Base-by-base conservation (phyloP, 2,329 filamentous ascomycete genomes). In the Phaeomoniella chlamydospora region DNA sequence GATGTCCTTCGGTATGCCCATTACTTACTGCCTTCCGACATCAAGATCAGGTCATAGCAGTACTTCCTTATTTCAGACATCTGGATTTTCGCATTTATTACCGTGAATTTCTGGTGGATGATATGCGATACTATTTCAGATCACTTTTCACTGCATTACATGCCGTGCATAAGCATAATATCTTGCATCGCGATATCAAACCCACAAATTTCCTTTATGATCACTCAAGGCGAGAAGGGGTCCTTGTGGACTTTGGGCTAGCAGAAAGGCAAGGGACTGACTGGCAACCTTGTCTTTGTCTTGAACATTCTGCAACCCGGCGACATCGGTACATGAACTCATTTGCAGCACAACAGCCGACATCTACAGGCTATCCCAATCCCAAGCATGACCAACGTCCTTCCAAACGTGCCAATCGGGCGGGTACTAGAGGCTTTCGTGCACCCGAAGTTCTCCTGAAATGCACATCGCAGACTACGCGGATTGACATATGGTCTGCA, bases 201-300 rank as follows among this genome's bases (percentile, higher is more conserved):
- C 90, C 90, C 4, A 98, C 92, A 55, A 68, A 53, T 47, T 59
- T 49, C 18, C 37, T 46, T 12, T 45, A 43, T 34, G 41, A 47
- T 33, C 32, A 39, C 29, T 31, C 34, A 13, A 74, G 77, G 31
- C 74, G 78, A 48, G 77, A 83, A 37, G 90, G 90, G 29, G 88
- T 98, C 2, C 71, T 98, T 1, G 90, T 98, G n/a, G 90, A 98
- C 53, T 98, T 98, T 61, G 90, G 90, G n/a, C 72, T 98, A 12
- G 90, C 90, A 22, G 90, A 98, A 62, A 55, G 67, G 26, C 61
- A 71, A 50, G 67, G 82, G 15, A 76, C 74, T 15, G 85, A 92
- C 36, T 72, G 67, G 53, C 81, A 83, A 50, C 77, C 77, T 2
- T 96, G 88, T 52, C 63, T 83, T n/a, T 96, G 88, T 58, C 76